These are phyloP conservation scores for Mrakiaceae sp. DNA, from an alignment of 1,284 basidiomycete species.

Conservation along the genomic window DNA sequence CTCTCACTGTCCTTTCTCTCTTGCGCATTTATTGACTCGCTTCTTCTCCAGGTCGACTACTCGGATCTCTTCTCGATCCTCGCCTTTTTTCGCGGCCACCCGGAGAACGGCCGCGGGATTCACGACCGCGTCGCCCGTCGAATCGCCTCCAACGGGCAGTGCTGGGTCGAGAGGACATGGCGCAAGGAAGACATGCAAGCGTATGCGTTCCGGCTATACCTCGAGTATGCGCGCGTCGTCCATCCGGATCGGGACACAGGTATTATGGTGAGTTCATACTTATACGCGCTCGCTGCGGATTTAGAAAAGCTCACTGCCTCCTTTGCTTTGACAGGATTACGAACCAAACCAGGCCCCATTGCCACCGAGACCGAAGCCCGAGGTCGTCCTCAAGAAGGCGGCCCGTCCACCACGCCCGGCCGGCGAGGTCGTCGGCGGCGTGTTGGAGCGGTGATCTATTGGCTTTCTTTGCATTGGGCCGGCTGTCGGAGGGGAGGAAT, in stretches of 20 bases:
- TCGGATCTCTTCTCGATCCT: constrained; percentile 37
- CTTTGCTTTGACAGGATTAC: background rate
- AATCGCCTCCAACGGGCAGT: constrained; percentile 38
- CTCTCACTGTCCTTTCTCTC: background rate
- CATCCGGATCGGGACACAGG: constrained; percentile 6
- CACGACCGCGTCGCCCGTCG: constrained; percentile 37
- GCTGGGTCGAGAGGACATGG: constrained; percentile 34
- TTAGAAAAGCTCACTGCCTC: background rate
- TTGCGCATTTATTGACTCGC: background rate
- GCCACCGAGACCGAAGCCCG: background rate
- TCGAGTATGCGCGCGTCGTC: constrained; percentile 42
- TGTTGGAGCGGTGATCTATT: too few relatives aligned
- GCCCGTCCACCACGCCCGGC: too few relatives aligned
- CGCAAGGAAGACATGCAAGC: constrained; percentile 27
- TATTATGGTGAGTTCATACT: constrained; percentile 1
- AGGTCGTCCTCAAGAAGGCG: background rate
- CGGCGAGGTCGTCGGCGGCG: too few relatives aligned
- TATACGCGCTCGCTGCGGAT: background rate
- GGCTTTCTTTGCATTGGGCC: too few relatives aligned
- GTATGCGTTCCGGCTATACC: constrained; percentile 38
- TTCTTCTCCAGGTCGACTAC: constrained; percentile 30
- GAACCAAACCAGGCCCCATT: background rate
- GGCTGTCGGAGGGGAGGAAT: too few relatives aligned
- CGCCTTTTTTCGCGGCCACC: constrained; percentile 36
- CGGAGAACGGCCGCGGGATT: constrained; percentile 26